Base-by-base conservation (phyloP, 257 asterid genomes). In the Haberlea rhodopensis region DNA sequence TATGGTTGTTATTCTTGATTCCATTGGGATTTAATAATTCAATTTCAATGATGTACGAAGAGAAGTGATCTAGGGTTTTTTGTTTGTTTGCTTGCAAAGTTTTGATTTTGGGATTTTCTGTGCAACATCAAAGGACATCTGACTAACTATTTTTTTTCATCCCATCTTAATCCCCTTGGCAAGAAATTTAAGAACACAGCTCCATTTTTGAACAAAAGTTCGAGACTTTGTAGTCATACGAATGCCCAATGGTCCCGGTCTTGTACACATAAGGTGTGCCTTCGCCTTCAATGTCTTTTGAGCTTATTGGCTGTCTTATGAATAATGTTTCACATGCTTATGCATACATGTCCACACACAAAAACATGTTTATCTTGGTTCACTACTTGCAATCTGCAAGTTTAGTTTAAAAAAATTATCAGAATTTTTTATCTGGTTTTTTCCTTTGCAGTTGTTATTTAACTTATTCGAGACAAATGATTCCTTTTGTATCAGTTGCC, bases 201-300 rank as follows among this genome's bases (percentile, higher is more conserved):
- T 62, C 45, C 43, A 40, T 23, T 40, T 8, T 62, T 24, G 67
- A 62, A 16, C 48, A 63, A 9, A 25, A 4, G 19, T 62, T 40
- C 3, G 2, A 2, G 23, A 4, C 20, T 57, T 23, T 27, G 15
- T 28, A 5, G 16, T 1, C 10, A 28, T 25, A 11, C 23, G 0
- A 13, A 57, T 13, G 6, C 29, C 16, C 10, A 31, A 31, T 1
- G 8, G 18, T 16, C 20, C 11, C 9, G 9, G 28, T 9, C 3
- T 48, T 4, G 20, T 11, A 34, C 15, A 19, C 3, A 22, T 18
- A 23, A 23, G 3, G 0, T 15, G 19, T 20, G 25, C 13, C 5
- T 29, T 18, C 43, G 1, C 8, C 2, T 56, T 19, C 22, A 3
- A 0, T 8, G 51, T 28, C 21, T n/a, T 20, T 13, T n/a, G 32